These are phyloP conservation scores for Podaxis rugospora DNA, from an alignment of 768 basidiomycete genomes.

Conservation along the genomic window DNA sequence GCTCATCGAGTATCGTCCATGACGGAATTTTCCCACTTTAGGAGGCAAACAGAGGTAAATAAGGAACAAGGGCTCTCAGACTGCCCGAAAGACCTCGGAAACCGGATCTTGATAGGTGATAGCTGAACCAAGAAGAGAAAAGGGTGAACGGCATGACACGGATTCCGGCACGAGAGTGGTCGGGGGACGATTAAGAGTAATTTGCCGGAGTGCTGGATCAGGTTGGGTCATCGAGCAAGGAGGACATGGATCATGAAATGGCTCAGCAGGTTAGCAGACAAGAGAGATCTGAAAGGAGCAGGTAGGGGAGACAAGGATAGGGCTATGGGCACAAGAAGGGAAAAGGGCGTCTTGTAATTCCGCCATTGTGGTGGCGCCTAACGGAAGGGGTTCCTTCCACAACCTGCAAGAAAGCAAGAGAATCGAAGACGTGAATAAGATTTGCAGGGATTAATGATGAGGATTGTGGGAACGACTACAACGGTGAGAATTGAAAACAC, in stretches of 20 bases:
- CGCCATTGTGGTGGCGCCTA: constrained; percentile 15
- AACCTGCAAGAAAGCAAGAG: not conserved
- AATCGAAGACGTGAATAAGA: constrained; percentile 1
- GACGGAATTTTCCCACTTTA: constrained; percentile 12
- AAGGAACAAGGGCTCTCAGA: constrained; percentile 20
- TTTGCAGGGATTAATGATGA: constrained; percentile 9
- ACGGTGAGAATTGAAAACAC: constrained; percentile 9
- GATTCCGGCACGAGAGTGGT: constrained; percentile 23
- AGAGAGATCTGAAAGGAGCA: not conserved
- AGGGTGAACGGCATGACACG: constrained; percentile 24
- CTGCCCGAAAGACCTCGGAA: constrained; percentile 31
- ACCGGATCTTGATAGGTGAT: constrained; percentile 43
- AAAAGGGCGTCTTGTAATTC: constrained; percentile 9
- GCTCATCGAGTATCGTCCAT: constrained; percentile 13
- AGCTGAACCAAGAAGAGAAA: constrained; percentile 20
- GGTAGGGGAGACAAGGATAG: constrained; percentile 1
- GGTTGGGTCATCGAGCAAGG: not conserved
- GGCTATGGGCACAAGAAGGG: not conserved
- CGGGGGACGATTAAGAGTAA: constrained; percentile 13
- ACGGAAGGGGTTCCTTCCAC: not conserved
- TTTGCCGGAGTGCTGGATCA: constrained; percentile 7
- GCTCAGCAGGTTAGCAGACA: not conserved
- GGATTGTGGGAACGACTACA: constrained; percentile 8
- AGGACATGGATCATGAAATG: not conserved
- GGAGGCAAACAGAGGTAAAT: not conserved